Base-by-base conservation (phyloP, 208 protist genomes). In the Sergeia podlipaevii region DNA sequence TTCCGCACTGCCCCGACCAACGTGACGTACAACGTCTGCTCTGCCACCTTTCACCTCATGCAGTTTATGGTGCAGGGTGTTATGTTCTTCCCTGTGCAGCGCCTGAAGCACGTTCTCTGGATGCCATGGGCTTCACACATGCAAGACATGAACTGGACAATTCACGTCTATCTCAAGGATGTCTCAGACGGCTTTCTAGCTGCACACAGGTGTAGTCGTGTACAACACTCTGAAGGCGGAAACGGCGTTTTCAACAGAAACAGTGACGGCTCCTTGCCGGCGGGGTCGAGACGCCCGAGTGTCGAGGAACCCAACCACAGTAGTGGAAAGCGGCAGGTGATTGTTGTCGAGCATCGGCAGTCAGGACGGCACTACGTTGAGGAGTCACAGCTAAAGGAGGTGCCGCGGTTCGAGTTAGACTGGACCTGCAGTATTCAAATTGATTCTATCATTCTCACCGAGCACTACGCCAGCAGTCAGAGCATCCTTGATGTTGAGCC, bases 41-140 rank as follows among this genome's bases (percentile, higher is more conserved):
- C 67, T 26, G 70, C 65, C 21, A 78, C 85, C 18, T 81, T 89
- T 36, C 71, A 75, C 30, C 30, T 86, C 24, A 84, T 93, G 81
- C 71, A 86, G 47, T 86, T 80, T 58, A 66, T 77, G 46, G 78
- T 83, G 17, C 81, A 93, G 26, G 65, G 68, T 3, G 62, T 80
- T 13, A 75, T 85, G 46, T 86, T 90, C 52, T 84, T 74, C 51
- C 69, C 79, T 5, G 49, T 70, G 23, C 79, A 86, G 51, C 71
- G 62, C 7, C 42, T 84, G 27, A 74, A 65, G 27, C 60, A 74
- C 58, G 42, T 74, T 0, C 44, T 91, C 5, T 83, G 70, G 60
- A 65, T 83, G 46, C 67, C 74, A 13, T 93, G 85, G 81, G 49
- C 73, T 18, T 67, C 71, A 7, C 74, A 83, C 45, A 75, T 83